Evolutionary conservation across 2,329 filamentous ascomycete genomes (phyloP), one percentile per base, ranked within the genome.

Genomic region (Xylariaceae sp.): DNA sequence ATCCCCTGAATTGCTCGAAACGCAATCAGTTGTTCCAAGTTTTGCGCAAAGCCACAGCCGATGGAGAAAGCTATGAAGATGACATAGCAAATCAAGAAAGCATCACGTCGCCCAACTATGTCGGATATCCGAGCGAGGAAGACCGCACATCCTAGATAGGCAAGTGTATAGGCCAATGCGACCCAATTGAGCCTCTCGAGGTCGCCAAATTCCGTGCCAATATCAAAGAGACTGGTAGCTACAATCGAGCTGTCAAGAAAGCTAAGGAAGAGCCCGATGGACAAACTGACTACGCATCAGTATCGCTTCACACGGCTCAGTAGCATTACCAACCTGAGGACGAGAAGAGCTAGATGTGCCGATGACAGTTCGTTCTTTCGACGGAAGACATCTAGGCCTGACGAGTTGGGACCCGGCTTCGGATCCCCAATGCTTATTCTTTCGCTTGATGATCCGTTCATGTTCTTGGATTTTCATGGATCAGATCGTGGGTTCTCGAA

Each of bases 181-280:
- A 84, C 76, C 80, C 80, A 83, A 65, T 81, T 83, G 56, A 82
- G 75, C 2, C 65, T 66, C 9, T 74, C 69, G 2, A 80, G 64
- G 11, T 75, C 73, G 9, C 75, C 58, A 51, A 86, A 81, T 3
- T 86, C 80, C 13, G 66, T 68, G 1, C 78, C 80, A 51, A 86
- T 85, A n/a, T 74, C 75, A 65, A 80, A 80, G 8, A 86, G 70
- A 50, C 80, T 80, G 10, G 83, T 85, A 1, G 83, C 82, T 1
- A 86, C 80, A 44, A 86, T 85, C 2, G 82, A 82, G 1, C 80
- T 78, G 68, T 86, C 83, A n/a, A 85, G 69, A 65, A 84, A 78
- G 34, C 83, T 80, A 52, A 86, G 75, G 56, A 84, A 82, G 0
- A 86, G 74, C 2, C 82, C 82, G 4, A 80, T 70, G 17, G 74